Evolutionary conservation across 495 filamentous ascomycete genomes (phyloP).

Genomic region (Mycothermus thermophilus): DNA sequence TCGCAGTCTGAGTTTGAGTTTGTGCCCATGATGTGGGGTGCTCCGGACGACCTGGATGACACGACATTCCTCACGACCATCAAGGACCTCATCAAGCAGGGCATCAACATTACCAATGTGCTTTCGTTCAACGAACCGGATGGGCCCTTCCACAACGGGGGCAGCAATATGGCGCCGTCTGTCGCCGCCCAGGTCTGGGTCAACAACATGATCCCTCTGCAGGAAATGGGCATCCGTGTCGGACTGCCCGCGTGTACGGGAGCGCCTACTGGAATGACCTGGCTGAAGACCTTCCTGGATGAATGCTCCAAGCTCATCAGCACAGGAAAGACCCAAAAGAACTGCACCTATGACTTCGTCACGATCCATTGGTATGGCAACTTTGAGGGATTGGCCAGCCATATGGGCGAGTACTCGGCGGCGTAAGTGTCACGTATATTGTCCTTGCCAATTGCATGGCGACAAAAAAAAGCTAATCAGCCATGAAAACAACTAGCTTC

Average conservation of each 20-base stretch:
- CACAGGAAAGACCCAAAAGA: constrained; percentile 18
- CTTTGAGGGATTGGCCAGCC: constrained; percentile 58
- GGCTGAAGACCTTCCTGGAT: constrained; percentile 48
- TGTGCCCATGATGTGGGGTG: constrained; percentile 72
- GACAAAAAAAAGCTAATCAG: background rate
- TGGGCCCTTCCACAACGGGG: constrained; percentile 35
- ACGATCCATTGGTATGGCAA: constrained; percentile 66
- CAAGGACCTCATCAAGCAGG: constrained; percentile 31
- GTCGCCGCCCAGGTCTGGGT: constrained; percentile 53
- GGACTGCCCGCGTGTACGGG: constrained; percentile 49
- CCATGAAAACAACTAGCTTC: constrained; percentile 25
- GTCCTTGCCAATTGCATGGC: background rate
- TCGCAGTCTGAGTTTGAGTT: constrained; percentile 45
- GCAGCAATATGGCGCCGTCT: constrained; percentile 40
- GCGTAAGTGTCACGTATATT: constrained; percentile 21
- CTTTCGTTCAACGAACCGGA: constrained; percentile 70
- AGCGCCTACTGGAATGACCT: constrained; percentile 39
- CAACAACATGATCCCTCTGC: constrained; percentile 50
- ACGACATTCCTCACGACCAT: constrained; percentile 44
- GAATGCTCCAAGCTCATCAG: constrained; percentile 35
- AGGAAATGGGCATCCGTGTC: constrained; percentile 38
- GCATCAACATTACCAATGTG: constrained; percentile 48
- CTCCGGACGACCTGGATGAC: constrained; percentile 26
- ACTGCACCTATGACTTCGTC: constrained; percentile 59
- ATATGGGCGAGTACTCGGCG: constrained; percentile 47